Conservation (phyloP, 805 yeast species). For the Candida ascalaphidarum region DNA sequence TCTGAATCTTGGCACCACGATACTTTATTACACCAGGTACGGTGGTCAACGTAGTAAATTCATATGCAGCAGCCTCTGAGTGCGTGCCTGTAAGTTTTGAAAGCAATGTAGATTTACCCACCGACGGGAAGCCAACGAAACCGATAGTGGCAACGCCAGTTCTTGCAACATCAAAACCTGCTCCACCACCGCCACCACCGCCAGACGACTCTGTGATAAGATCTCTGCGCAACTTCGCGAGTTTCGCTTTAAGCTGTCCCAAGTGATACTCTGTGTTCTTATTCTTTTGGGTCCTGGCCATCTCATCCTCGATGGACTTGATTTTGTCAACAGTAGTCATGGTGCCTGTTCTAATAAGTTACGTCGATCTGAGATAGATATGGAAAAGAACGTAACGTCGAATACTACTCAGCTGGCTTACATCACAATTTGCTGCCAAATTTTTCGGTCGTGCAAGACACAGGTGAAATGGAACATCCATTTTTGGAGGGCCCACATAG, state of each 20-base stretch:
- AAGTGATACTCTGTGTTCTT: conserved; percentile 96
- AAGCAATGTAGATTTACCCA: conserved; percentile 79
- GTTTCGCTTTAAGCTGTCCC: conserved; percentile 94
- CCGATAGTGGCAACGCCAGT: conserved; percentile 98
- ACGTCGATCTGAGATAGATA: not conserved
- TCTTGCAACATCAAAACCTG: conserved; percentile 96
- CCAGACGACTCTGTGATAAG: conserved; percentile 52
- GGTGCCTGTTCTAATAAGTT: conserved; percentile 1
- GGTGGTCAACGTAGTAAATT: conserved; percentile 94
- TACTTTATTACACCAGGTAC: conserved; percentile 95
- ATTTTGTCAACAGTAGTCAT: conserved; percentile 52
- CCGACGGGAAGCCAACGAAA: conserved; percentile 97
- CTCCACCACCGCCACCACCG: conserved; percentile 84
- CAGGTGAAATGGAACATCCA: too few species aligned
- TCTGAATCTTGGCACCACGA: conserved; percentile 96
- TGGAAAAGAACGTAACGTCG: conserved; percentile 1
- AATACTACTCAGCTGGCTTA: conserved; percentile 3
- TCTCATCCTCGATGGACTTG: conserved; percentile 90
- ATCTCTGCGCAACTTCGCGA: conserved; percentile 93
- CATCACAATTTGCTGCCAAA: not conserved
- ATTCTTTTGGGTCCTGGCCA: conserved; percentile 96
- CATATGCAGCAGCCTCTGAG: conserved; percentile 96
- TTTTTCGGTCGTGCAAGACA: too few species aligned
- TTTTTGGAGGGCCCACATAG: too few species aligned
- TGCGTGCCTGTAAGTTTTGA: conserved; percentile 91